Conservation (phyloP, 2,329 filamentous ascomycete species). For the Fusarium pininemorale region DNA sequence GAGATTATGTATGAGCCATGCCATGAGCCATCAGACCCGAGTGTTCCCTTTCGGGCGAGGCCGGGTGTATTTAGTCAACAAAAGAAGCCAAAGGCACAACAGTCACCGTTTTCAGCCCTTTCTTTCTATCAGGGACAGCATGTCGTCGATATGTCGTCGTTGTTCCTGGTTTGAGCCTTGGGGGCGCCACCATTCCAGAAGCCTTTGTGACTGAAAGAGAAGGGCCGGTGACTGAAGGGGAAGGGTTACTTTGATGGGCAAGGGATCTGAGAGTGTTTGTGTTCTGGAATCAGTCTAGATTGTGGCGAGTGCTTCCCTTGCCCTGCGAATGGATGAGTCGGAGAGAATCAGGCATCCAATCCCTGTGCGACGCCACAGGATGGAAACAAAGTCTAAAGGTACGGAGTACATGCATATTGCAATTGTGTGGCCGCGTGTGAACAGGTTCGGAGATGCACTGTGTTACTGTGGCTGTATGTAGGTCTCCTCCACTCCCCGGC, state of each 20-base stretch:
- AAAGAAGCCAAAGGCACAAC: slow-evolving; percentile 16
- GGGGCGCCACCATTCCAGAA: slow-evolving; percentile 35
- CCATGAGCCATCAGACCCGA: slow-evolving; percentile 16
- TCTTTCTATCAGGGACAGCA: background rate
- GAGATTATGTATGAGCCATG: slow-evolving; percentile 28
- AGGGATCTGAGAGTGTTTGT: slow-evolving; percentile 26
- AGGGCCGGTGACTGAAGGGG: slow-evolving; percentile 13
- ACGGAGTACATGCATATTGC: background rate
- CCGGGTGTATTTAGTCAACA: slow-evolving; percentile 30
- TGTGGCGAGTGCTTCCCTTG: slow-evolving; percentile 35
- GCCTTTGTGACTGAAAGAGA: slow-evolving; percentile 1
- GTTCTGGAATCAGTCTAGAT: slow-evolving; percentile 36
- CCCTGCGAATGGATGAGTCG: slow-evolving; percentile 23
- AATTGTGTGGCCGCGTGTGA: slow-evolving; percentile 4
- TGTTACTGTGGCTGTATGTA: slow-evolving; percentile 28
- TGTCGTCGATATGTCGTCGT: background rate
- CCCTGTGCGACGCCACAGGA: slow-evolving; percentile 20
- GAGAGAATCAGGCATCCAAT: slow-evolving; percentile 28
- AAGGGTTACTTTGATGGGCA: slow-evolving; percentile 12
- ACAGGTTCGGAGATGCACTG: slow-evolving; percentile 1
- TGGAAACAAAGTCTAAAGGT: background rate
- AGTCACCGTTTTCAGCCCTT: background rate
- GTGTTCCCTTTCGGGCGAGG: slow-evolving; percentile 29
- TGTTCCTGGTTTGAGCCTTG: slow-evolving; percentile 22
- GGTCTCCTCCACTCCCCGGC: background rate